Evolutionary conservation across 2,329 filamentous ascomycete species (phyloP).

Genomic region (Xylariaceae sp.): DNA sequence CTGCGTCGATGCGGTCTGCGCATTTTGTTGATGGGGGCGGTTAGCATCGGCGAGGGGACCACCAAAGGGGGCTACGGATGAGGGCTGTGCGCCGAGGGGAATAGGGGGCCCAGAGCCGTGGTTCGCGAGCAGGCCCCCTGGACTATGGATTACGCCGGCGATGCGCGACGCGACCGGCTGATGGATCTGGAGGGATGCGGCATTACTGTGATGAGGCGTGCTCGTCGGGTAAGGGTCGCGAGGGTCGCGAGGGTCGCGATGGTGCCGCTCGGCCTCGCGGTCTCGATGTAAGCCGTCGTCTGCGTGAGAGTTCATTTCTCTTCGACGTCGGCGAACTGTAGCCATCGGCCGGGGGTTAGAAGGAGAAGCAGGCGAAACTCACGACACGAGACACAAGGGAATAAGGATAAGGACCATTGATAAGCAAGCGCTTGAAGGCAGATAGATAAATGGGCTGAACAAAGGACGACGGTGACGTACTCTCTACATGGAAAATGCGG

Average conservation of each 20-base stretch:
- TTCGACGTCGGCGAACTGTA: slow-evolving; percentile 16
- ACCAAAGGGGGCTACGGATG: slow-evolving; percentile 45
- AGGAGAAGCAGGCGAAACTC: not conserved
- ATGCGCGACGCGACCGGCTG: slow-evolving; percentile 85
- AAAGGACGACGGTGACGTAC: slow-evolving; percentile 17
- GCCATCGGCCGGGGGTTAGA: slow-evolving; percentile 12
- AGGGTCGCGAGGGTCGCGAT: slow-evolving; percentile 56
- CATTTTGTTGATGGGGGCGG: slow-evolving; percentile 47
- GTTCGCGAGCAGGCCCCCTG: slow-evolving; percentile 77
- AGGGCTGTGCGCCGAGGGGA: slow-evolving; percentile 47
- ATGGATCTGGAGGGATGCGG: slow-evolving; percentile 84
- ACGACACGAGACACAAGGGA: not conserved
- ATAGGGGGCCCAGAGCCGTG: slow-evolving; percentile 55
- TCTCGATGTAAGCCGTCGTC: slow-evolving; percentile 53
- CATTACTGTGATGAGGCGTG: slow-evolving; percentile 78
- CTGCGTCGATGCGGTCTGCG: slow-evolving; percentile 44
- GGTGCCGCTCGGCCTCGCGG: slow-evolving; percentile 59
- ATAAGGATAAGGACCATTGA: not conserved
- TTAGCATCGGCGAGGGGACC: slow-evolving; percentile 49
- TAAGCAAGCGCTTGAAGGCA: not conserved
- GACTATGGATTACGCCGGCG: slow-evolving; percentile 79
- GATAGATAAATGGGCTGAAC: slow-evolving; percentile 7
- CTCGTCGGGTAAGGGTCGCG: slow-evolving; percentile 56
- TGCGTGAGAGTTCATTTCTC: slow-evolving; percentile 33
- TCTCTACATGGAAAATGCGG: slow-evolving; percentile 26